Base-by-base conservation (phyloP, 805 yeast species). In the Ogataea paraovalis region DNA sequence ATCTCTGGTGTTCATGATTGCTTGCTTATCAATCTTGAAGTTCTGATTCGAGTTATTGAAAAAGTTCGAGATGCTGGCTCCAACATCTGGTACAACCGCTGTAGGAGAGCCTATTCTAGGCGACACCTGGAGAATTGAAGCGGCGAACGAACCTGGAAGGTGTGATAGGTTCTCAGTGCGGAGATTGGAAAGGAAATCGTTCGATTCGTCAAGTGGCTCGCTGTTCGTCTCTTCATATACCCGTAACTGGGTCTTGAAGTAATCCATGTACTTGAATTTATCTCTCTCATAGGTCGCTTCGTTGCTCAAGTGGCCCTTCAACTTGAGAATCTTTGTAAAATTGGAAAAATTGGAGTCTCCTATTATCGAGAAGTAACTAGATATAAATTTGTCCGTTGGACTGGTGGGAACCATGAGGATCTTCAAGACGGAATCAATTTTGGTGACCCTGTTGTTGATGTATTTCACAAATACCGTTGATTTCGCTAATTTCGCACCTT, bases 381-480 rank as follows among this genome's bases (percentile, higher is more conserved):
- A 76, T 2, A 86, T 80, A 20, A 87, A 73, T 8, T 72, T 74
- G 45, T 76, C 79, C 46, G 77, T 74, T n/a, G 95, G 95, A n/a
- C 78, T 74, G 6, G 73, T 65, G 12, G 82, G 80, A 0, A 86
- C 78, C 62, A 84, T 69, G 28, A 89, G 63, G 3, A 88, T 77
- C 59, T 86, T 85, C 48, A 89, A 69, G n/a, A 89, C 64, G 2
- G 78, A 71, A 56, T 87, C 92, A 2, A 86, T 55, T 47, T 54
- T 62, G 39, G 43, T 40, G 36, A 56, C 58, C 39, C 57, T 59
- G 32, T 28, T 34, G 49, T 49, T 64, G 47, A 65, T 52, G 58
- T 50, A 59, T 18, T 57, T 59, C 9, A 55, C 48, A 44, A 55
- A 66, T 27, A 60, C 51, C 12, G 52, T 46, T 7, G 66, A 59